Evolutionary conservation across 768 basidiomycete genomes (phyloP).

Genomic region (Lactifluus pinguis): DNA sequence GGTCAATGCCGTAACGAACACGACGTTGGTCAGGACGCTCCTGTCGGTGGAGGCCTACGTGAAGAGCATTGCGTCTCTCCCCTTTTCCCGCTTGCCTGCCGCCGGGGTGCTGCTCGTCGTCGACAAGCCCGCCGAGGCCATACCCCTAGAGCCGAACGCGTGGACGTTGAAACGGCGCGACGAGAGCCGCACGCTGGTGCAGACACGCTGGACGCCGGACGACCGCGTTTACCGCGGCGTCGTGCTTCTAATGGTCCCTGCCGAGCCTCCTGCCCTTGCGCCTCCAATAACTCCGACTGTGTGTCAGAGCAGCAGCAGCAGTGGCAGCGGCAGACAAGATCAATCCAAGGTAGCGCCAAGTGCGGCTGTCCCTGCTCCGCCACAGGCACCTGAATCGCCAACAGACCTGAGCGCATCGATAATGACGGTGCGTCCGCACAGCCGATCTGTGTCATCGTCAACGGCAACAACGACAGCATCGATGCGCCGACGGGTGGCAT

Average conservation of each 20-base stretch:
- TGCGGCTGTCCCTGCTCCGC: background rate
- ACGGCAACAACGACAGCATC: background rate
- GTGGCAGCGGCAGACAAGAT: background rate
- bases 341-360: background rate
- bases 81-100: conserved; percentile 61
- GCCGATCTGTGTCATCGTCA: conserved; percentile 5
- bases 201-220: conserved; percentile 42
- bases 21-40: conserved; percentile 61
- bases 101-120: conserved; percentile 45
- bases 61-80: conserved; percentile 54
- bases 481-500: background rate
- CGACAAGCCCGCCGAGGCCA: conserved; percentile 43
- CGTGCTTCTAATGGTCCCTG: conserved; percentile 36
- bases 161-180: conserved; percentile 61
- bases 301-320: background rate
- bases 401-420: background rate
- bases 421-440: conserved; percentile 8
- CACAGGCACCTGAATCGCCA: background rate
- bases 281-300: conserved; percentile 9
- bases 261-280: conserved; percentile 12
- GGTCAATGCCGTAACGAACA: conserved; percentile 80
- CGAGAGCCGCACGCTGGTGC: conserved; percentile 46
- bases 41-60: conserved; percentile 66
- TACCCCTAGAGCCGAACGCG: conserved; percentile 26
- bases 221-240: conserved; percentile 43